Conservation (phyloP, 2,329 filamentous ascomycete species). For the Trichoderma arundinaceum region DNA sequence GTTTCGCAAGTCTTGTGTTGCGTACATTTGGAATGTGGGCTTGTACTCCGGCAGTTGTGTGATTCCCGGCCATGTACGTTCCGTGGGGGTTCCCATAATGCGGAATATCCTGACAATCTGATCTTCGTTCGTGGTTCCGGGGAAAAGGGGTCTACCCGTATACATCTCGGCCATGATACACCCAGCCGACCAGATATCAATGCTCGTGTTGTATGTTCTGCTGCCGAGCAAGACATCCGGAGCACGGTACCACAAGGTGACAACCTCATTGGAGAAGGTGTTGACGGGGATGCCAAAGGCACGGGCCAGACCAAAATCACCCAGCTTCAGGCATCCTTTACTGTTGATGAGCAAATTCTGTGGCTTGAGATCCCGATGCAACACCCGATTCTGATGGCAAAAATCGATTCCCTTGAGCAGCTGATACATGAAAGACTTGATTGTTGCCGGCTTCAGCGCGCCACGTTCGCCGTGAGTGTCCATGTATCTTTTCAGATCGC, state of each 20-base stretch:
- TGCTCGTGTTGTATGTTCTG: conserved; percentile 98
- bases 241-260: conserved; percentile 96
- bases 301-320: conserved; percentile 90
- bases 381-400: conserved; percentile 94
- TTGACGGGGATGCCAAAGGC: conserved; percentile 98
- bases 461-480: conserved; percentile 89
- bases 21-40: conserved; percentile 90
- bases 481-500: conserved; percentile 98
- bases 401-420: conserved; percentile 94
- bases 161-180: conserved; percentile 99
- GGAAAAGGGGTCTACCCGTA: conserved; percentile 92
- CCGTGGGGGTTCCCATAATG: conserved; percentile 96
- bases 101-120: conserved; percentile 97
- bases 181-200: conserved; percentile 98
- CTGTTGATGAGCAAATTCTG: conserved; percentile 96
- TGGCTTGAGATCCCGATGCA: conserved; percentile 94
- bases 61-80: conserved; percentile 94
- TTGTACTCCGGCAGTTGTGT: conserved; percentile 98
- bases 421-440: conserved; percentile 99
- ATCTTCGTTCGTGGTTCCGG: conserved; percentile 97
- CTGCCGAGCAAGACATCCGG: conserved; percentile 94
- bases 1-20: conserved; percentile 84
- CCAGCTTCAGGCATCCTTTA: conserved; percentile 88
- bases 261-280: conserved; percentile 97
- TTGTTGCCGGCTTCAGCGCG: conserved; percentile 83